Conservation (phyloP, 768 basidiomycete species). For the Kwoniella pini region DNA sequence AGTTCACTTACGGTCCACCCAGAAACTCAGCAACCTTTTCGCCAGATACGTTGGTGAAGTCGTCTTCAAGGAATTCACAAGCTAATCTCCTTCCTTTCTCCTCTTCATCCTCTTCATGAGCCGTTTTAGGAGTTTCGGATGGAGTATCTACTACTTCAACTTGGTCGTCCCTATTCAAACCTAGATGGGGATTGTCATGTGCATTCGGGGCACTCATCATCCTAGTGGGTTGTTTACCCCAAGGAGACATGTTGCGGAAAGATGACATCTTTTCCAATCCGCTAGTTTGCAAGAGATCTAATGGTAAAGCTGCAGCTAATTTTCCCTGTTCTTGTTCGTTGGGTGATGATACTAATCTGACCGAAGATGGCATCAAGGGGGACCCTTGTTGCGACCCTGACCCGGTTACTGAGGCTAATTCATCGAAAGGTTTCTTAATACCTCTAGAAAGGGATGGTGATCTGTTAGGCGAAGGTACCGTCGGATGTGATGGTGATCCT, state of each 20-base stretch:
- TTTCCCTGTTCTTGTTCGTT: neutral
- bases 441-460: neutral
- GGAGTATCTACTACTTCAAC: conserved; percentile 17
- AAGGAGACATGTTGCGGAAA: conserved; percentile 9
- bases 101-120: conserved; percentile 39
- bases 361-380: conserved; percentile 13
- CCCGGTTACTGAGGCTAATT: neutral
- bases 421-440: conserved; percentile 1
- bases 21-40: conserved; percentile 98
- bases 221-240: conserved; percentile 18
- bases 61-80: conserved; percentile 77
- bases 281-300: neutral
- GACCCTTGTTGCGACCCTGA: conserved; percentile 2
- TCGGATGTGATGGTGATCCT: neutral
- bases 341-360: conserved; percentile 8
- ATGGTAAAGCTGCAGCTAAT: neutral
- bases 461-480: neutral
- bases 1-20: conserved; percentile 75
- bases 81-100: conserved; percentile 71
- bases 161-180: conserved; percentile 6
- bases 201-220: neutral
- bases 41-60: conserved; percentile 75
- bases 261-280: neutral
- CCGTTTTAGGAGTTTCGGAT: conserved; percentile 5
- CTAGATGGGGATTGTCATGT: neutral